phyloP scores from a whole-genome alignment of 306 rosid species.

The Quercus rubra region DNA sequence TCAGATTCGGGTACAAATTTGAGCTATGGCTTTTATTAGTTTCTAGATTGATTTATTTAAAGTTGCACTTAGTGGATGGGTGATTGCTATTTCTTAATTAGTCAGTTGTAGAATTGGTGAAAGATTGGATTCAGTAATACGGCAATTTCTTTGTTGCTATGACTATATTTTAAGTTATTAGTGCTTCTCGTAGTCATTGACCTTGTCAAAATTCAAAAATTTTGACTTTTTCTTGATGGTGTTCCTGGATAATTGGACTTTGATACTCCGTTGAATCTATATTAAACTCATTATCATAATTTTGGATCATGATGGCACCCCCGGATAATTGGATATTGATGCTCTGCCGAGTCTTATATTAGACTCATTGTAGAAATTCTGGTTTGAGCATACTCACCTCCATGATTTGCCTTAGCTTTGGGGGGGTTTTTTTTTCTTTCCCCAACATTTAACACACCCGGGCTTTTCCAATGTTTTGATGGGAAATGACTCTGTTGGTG shows the following conservation, averaged over 20 bases:
- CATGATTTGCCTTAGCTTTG: neutral
- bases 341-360: too few species aligned
- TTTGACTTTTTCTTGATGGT: neutral
- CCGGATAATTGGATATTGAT: too few species aligned
- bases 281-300: neutral
- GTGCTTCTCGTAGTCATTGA: neutral
- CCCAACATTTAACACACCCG: too few species aligned
- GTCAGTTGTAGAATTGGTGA: neutral
- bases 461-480: too few species aligned
- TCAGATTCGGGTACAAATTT: neutral
- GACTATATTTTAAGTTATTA: neutral
- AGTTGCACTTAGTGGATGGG: neutral
- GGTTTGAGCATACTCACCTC: neutral
- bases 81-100: neutral
- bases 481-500: too few species aligned
- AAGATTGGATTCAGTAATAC: neutral
- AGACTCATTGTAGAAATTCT: too few species aligned
- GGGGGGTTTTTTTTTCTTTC: too few species aligned
- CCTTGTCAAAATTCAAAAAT: neutral
- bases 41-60: neutral
- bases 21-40: neutral
- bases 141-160: neutral
- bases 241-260: neutral
- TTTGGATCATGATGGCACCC: neutral
- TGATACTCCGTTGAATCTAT: neutral